Evolutionary conservation across 208 protist species (phyloP).

Genomic region (Leishmania martiniquensis): DNA sequence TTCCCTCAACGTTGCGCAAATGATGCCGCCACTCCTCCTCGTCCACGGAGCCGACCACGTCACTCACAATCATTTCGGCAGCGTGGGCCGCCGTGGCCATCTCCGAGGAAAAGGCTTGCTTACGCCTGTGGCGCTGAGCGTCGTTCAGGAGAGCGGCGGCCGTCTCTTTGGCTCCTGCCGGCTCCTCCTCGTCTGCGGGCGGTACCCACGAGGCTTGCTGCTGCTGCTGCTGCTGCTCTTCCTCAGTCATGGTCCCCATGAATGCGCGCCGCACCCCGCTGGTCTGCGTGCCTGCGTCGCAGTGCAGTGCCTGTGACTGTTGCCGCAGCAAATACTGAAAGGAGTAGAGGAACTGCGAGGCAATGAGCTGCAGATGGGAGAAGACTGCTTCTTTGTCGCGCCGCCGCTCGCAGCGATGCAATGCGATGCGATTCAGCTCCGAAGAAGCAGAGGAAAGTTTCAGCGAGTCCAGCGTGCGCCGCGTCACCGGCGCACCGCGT

Average conservation of each 20-base stretch:
- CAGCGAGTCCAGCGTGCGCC: constrained; percentile 4
- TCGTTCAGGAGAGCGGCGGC: background rate
- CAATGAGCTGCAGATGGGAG: constrained; percentile 36
- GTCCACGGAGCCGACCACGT: constrained; percentile 21
- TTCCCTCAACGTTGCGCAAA: constrained; percentile 52
- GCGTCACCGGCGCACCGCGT: constrained; percentile 13
- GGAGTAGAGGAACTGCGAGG: constrained; percentile 45
- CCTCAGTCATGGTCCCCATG: constrained; percentile 38
- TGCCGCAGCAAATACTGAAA: constrained; percentile 31
- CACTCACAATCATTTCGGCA: background rate
- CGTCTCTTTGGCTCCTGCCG: background rate
- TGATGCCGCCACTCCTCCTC: constrained; percentile 47
- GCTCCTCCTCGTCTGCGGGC: background rate
- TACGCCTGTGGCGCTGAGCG: background rate
- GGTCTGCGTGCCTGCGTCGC: constrained; percentile 49
- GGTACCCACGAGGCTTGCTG: background rate
- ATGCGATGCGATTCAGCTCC: constrained; percentile 26
- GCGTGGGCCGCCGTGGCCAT: background rate
- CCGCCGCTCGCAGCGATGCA: constrained; percentile 43
- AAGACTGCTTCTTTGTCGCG: constrained; percentile 49
- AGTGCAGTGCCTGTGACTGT: background rate
- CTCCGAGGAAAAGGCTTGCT: background rate
- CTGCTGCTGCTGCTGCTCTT: background rate
- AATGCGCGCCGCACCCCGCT: constrained; percentile 28
- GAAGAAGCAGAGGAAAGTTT: constrained; percentile 7